Percentiles rank a stretch among this genome's conserved stretches.
These are phyloP conservation scores for Nannizziopsis barbatae DNA, from an alignment of 2,329 filamentous ascomycete genomes.

Conservation along the genomic window DNA sequence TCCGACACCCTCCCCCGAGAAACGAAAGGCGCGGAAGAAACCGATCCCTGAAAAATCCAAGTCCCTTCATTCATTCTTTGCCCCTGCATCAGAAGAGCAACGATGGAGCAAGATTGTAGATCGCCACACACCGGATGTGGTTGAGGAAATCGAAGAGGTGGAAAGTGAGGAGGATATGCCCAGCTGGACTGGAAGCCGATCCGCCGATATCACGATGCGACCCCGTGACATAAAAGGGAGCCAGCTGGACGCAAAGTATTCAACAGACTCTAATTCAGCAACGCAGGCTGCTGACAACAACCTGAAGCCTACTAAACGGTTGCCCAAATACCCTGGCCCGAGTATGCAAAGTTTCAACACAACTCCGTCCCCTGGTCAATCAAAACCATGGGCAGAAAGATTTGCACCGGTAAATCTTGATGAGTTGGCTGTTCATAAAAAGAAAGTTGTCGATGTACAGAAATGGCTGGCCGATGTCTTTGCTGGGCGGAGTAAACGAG, in stretches of 20 bases:
- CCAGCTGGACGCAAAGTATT: neutral
- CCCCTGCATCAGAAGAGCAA: conserved; percentile 29
- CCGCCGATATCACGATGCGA: neutral
- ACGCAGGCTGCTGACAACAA: conserved; percentile 7
- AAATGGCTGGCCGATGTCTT: conserved; percentile 71
- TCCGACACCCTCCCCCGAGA: conserved; percentile 26
- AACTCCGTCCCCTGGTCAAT: conserved; percentile 26
- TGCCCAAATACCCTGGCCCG: conserved; percentile 18
- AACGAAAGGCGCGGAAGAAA: conserved; percentile 18
- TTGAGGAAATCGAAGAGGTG: conserved; percentile 23
- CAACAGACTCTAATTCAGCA: neutral
- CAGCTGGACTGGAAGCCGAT: neutral
- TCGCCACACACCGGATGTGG: conserved; percentile 20
- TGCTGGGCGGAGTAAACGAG: conserved; percentile 40
- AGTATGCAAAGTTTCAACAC: neutral
- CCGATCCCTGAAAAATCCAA: conserved; percentile 18
- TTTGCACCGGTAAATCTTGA: conserved; percentile 65
- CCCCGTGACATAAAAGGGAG: neutral
- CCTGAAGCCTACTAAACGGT: conserved; percentile 20
- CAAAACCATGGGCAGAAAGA: conserved; percentile 68
- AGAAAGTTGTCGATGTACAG: conserved; percentile 76
- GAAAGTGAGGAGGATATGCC: conserved; percentile 6
- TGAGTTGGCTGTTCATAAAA: conserved; percentile 89
- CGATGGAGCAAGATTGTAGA: conserved; percentile 23
- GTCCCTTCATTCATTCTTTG: conserved; percentile 35